phyloP scores from a whole-genome alignment of 352 stramenopile genomes.

The Aphanomyces stellatus region DNA sequence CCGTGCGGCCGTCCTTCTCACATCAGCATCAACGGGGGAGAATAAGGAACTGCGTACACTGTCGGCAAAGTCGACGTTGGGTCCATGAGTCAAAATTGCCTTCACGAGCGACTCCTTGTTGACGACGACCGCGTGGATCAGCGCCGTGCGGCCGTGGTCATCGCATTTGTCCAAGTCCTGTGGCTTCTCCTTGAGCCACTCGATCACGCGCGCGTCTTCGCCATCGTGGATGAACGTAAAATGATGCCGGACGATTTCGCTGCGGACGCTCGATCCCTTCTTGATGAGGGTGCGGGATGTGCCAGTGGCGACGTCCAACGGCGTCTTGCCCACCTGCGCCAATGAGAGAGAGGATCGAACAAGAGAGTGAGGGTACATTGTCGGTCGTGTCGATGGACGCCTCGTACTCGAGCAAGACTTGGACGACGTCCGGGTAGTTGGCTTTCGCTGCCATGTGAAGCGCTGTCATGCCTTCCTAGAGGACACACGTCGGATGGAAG shows the following conservation, averaged over 20 bases:
- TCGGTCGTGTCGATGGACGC: not conserved
- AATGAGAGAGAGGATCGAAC: not conserved
- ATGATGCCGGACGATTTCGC: not conserved
- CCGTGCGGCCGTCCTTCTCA: not conserved
- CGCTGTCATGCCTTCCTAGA: conserved; percentile 6
- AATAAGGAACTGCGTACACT: not conserved
- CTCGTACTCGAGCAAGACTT: not conserved
- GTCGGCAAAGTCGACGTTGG: not conserved
- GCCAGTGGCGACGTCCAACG: not conserved
- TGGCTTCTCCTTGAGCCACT: not conserved
- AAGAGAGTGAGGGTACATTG: not conserved
- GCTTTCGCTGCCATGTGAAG: not conserved
- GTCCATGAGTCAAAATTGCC: not conserved
- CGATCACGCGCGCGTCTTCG: not conserved
- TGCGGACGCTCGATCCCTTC: not conserved
- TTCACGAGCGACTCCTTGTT: not conserved
- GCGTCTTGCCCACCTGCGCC: not conserved
- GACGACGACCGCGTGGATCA: not conserved
- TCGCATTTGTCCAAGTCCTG: not conserved
- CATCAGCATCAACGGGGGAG: not conserved
- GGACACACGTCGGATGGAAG: not conserved
- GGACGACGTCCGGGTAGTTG: not conserved
- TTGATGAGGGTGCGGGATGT: not conserved
- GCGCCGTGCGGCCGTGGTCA: not conserved
- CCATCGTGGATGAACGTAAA: not conserved